Evolutionary conservation across 2,329 filamentous ascomycete genomes (phyloP).

Genomic region (Diaporthe capsici): DNA sequence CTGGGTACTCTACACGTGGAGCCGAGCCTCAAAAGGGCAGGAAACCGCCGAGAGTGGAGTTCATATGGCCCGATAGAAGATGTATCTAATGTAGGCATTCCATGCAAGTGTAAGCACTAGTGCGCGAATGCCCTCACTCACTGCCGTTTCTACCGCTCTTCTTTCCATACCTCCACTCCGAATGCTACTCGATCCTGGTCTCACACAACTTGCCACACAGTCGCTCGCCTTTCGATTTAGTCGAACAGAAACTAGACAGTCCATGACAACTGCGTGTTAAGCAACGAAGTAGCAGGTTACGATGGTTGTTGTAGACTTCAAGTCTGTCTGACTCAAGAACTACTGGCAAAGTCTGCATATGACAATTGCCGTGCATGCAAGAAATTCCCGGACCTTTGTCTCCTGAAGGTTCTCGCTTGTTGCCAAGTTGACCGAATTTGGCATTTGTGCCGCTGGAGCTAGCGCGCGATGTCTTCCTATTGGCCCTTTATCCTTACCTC

Average conservation of each 20-base stretch:
- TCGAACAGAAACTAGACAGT: background rate
- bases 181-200: conserved; percentile 4
- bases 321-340: background rate
- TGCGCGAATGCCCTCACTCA: background rate
- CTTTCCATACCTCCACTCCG: background rate
- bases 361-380: background rate
- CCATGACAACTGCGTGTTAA: background rate
- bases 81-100: background rate
- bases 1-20: background rate
- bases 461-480: conserved; percentile 3
- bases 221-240: background rate
- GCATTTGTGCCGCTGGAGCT: conserved; percentile 9
- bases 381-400: background rate
- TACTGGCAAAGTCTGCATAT: background rate
- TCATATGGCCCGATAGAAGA: background rate
- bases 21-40: background rate
- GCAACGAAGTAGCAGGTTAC: background rate
- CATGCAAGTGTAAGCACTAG: conserved; percentile 23
- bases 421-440: background rate
- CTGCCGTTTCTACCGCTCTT: conserved; percentile 1
- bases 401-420: conserved; percentile 7
- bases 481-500: conserved; percentile 6
- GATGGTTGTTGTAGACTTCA: background rate
- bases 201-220: background rate
- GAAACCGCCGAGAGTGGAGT: conserved; percentile 22